phyloP scores from a whole-genome alignment of 495 filamentous ascomycete genomes.

The Staphylotrichum longicolle region DNA sequence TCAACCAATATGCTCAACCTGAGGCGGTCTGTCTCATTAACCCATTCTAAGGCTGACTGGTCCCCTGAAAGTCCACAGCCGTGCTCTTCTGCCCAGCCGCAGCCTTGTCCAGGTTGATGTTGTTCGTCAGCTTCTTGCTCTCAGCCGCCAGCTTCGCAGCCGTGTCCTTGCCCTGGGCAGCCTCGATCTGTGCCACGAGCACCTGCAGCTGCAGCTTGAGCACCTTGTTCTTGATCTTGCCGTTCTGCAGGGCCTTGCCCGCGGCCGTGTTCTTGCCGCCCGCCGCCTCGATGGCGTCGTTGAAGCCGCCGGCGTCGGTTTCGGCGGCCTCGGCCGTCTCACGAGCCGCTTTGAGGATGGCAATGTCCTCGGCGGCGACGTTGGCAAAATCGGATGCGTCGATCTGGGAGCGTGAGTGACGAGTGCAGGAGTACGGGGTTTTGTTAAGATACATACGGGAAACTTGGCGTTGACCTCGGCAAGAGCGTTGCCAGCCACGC shows the following conservation, averaged over 20 bases:
- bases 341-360: conserved; percentile 42
- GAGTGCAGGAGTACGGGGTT: no score
- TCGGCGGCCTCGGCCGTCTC: conserved; percentile 44
- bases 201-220: conserved; percentile 49
- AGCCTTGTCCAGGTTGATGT: conserved; percentile 41
- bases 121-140: conserved; percentile 44
- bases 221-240: conserved; percentile 58
- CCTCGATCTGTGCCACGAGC: conserved; percentile 34
- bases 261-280: conserved; percentile 32
- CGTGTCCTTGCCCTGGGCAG: conserved; percentile 39
- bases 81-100: conserved; percentile 36
- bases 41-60: conserved; percentile 15
- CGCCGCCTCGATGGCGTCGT: conserved; percentile 43
- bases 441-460: conserved; percentile 31
- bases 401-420: conserved; percentile 29
- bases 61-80: conserved; percentile 35
- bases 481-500: conserved; percentile 44
- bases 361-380: conserved; percentile 38
- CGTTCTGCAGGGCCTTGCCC: conserved; percentile 40
- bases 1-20: no score
- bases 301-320: conserved; percentile 39
- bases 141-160: conserved; percentile 31
- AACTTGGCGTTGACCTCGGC: conserved; percentile 45
- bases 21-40: no score
- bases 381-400: conserved; percentile 37